phyloP scores from a whole-genome alignment of 2,329 filamentous ascomycete genomes.

The Aspergillus cejpii region DNA sequence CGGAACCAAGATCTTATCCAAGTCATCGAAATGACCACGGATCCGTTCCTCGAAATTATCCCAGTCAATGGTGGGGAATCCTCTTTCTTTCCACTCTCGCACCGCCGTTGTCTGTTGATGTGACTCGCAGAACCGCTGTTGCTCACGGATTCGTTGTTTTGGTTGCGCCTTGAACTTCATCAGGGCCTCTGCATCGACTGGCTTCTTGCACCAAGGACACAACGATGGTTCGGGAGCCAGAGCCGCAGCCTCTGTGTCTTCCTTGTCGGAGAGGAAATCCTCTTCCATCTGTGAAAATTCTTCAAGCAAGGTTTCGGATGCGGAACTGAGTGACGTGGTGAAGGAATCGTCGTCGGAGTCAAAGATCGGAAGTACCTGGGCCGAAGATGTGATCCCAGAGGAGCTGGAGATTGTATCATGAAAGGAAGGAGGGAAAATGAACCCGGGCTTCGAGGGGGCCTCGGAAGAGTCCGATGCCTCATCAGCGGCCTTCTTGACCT shows the following conservation, averaged over 20 bases:
- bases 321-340: constrained; percentile 30
- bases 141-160: constrained; percentile 32
- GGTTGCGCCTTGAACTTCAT: constrained; percentile 43
- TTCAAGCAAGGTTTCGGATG: constrained; percentile 16
- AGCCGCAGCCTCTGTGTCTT: constrained; percentile 7
- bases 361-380: constrained; percentile 15
- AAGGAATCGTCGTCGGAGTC: constrained; percentile 25
- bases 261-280: constrained; percentile 8
- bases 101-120: constrained; percentile 55
- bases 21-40: constrained; percentile 46
- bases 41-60: constrained; percentile 54
- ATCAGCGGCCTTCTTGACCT: constrained; percentile 1
- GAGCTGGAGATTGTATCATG: constrained; percentile 23
- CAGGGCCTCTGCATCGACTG: constrained; percentile 53
- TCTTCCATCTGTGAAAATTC: constrained; percentile 15
- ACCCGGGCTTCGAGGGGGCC: constrained; percentile 9
- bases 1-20: constrained; percentile 55
- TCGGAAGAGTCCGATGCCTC: constrained; percentile 18
- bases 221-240: constrained; percentile 22
- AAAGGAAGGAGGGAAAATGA: constrained; percentile 24
- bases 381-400: constrained; percentile 23
- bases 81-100: constrained; percentile 45
- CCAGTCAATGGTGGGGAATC: constrained; percentile 71
- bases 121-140: constrained; percentile 53
- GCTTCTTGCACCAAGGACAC: constrained; percentile 62